Conservation (phyloP, 1,284 basidiomycete species). For the Moesziomyces globuligerus region DNA sequence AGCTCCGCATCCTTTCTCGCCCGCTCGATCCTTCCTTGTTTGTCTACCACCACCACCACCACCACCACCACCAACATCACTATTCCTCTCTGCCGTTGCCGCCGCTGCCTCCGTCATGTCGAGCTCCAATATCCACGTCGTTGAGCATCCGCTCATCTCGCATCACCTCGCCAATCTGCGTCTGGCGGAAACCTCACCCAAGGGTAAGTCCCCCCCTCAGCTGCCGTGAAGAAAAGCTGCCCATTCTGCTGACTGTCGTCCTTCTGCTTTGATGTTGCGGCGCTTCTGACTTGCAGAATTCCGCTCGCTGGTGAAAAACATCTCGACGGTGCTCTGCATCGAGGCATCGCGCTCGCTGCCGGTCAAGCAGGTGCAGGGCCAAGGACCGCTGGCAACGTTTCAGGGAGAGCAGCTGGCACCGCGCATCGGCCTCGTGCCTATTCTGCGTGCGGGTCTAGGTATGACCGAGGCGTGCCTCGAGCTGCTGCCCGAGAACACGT, state of each 20-base stretch:
- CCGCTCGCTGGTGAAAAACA: conserved; percentile 45
- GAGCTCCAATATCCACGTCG: conserved; percentile 43
- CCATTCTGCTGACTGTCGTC: background rate
- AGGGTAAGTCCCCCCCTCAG: conserved; percentile 17
- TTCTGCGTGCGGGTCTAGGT: conserved; percentile 90
- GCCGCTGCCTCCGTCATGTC: conserved; percentile 15
- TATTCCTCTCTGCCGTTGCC: background rate
- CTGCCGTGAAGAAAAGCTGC: too few species aligned
- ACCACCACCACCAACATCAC: background rate
- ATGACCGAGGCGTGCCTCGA: conserved; percentile 86
- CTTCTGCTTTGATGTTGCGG: background rate
- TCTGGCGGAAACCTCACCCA: conserved; percentile 55
- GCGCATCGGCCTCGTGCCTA: conserved; percentile 85
- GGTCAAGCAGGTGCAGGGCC: conserved; percentile 47
- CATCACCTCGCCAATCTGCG: conserved; percentile 56
- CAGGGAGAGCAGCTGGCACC: conserved; percentile 66
- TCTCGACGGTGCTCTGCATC: conserved; percentile 52
- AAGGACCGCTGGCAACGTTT: conserved; percentile 54
- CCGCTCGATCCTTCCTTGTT: background rate
- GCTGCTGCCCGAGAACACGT: conserved; percentile 80
- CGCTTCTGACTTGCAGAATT: conserved; percentile 41
- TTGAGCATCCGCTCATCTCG: conserved; percentile 55
- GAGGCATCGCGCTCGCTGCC: conserved; percentile 47
- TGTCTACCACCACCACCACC: background rate
- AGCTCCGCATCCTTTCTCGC: background rate